Evolutionary conservation across 2,329 filamentous ascomycete species (phyloP), one percentile per base, ranked within the genome.

Genomic region (Plenodomus biglobosus): DNA sequence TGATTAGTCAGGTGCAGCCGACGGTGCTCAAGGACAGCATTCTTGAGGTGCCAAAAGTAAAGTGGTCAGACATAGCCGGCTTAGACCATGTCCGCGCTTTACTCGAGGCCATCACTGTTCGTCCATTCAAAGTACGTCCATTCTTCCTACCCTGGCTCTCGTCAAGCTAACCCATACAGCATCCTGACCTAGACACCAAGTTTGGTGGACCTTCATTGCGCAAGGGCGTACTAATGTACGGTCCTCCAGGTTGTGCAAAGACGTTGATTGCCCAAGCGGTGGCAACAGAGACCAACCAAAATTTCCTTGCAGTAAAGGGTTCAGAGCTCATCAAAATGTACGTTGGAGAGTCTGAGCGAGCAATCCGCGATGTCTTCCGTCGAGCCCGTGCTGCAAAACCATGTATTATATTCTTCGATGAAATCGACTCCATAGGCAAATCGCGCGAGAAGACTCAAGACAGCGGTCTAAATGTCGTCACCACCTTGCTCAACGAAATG

Each of bases 241-340:
- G 92, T 0, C 92, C 92, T 0, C 92, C 92, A 0, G 92, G 92
- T 3, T 96, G 92, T 73, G 95, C 91, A 55, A 97, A 97, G 74
- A 97, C 92, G 0, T 83, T 96, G 68, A 90, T 85, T 0, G 92
- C 92, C 0, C 91, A 95, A 69, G 92, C 92, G 21, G 83, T 95
- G 59, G 92, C 92, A 15, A 95, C 90, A 6, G 91, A 95, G 70
- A 90, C 89, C 22, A 87, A 88, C 3, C 86, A 95, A 73, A 96
- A 96, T 70, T 96, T 96, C 77, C 86, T 96, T 66, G 87, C 91
- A 8, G 89, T 97, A 57, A 96, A 96, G 74, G 92, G 91, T 20
- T 90, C 90, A 30, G 92, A 96, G 72, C 82, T 96, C 11, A 85
- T 96, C 51, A 95, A 91, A 74, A 96, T 95, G 89, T 97, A 96